phyloP scores from a whole-genome alignment of 2,329 filamentous ascomycete species.

The Monilinia laxa region DNA sequence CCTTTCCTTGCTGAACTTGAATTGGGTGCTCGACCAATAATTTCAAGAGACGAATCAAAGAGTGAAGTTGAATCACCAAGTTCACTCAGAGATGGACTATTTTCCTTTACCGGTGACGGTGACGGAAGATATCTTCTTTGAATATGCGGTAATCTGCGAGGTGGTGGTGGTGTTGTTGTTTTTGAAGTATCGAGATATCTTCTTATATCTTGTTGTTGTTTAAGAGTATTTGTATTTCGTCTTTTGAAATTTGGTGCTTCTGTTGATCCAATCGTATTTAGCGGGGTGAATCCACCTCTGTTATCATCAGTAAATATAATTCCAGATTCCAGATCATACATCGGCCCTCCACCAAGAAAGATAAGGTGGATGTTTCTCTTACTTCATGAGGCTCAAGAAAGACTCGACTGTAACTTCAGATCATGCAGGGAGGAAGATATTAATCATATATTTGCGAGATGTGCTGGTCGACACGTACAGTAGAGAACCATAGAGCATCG shows the following conservation, averaged over 20 bases:
- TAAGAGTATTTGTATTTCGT: constrained; percentile 3
- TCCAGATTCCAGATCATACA: background rate
- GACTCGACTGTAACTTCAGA: background rate
- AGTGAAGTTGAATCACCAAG: constrained; percentile 40
- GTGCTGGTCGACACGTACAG: background rate
- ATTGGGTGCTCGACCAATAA: constrained; percentile 24
- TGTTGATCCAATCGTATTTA: constrained; percentile 25
- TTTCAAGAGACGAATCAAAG: constrained; percentile 30
- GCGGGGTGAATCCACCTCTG: constrained; percentile 23
- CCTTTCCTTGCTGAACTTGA: constrained; percentile 24
- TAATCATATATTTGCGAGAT: background rate
- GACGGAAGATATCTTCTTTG: background rate
- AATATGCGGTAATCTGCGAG: background rate
- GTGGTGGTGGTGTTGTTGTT: background rate
- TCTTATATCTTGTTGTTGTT: constrained; percentile 12
- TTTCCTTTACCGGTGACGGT: background rate
- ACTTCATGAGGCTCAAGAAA: constrained; percentile 21
- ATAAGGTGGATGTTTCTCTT: constrained; percentile 11
- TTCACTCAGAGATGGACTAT: constrained; percentile 32
- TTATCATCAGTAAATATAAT: constrained; percentile 17
- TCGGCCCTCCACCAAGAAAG: background rate
- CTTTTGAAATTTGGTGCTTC: constrained; percentile 21
- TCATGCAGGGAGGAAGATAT: background rate
- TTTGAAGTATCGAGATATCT: background rate
- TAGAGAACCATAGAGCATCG: background rate